A percentile compares a stretch with the other conserved stretches of the same genome.
Conservation (phyloP, 768 basidiomycete genomes). For the Trametes cinnabarina region DNA sequence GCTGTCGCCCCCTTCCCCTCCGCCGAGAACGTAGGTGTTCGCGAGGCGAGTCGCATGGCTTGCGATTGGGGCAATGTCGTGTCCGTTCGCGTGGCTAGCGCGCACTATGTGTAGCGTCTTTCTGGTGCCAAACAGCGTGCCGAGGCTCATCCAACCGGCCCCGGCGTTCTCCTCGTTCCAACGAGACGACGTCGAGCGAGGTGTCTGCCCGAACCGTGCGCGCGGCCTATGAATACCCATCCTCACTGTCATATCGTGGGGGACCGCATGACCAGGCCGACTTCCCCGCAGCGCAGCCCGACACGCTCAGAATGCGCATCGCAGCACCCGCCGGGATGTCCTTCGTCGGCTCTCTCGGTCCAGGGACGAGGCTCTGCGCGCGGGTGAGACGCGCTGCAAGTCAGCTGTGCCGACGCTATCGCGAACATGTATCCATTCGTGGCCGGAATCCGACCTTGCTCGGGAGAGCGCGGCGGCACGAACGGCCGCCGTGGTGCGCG, state of each 20-base stretch:
- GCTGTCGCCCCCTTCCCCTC: background rate
- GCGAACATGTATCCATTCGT: slow-evolving; percentile 16
- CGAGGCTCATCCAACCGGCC: background rate
- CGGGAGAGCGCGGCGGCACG: background rate
- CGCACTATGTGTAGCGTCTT: background rate
- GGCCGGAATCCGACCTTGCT: slow-evolving; percentile 3
- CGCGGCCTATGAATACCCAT: background rate
- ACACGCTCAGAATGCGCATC: background rate
- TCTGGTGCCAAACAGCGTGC: slow-evolving; percentile 2
- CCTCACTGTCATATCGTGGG: background rate
- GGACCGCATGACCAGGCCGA: slow-evolving; percentile 3
- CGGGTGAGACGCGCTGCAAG: background rate
- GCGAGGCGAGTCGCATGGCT: slow-evolving; percentile 2
- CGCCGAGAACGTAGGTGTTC: background rate
- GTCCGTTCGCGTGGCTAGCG: background rate
- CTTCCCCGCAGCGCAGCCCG: slow-evolving; percentile 2
- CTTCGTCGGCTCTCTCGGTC: background rate
- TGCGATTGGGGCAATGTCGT: background rate
- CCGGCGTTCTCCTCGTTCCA: background rate
- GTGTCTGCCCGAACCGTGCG: background rate
- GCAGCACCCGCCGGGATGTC: background rate
- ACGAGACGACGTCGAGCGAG: background rate
- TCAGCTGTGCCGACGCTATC: slow-evolving; percentile 10
- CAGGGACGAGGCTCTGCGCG: background rate
- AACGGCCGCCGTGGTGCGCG: background rate